Evolutionary conservation across 2,329 filamentous ascomycete genomes (phyloP).

Genomic region (Ilyonectria sp.): DNA sequence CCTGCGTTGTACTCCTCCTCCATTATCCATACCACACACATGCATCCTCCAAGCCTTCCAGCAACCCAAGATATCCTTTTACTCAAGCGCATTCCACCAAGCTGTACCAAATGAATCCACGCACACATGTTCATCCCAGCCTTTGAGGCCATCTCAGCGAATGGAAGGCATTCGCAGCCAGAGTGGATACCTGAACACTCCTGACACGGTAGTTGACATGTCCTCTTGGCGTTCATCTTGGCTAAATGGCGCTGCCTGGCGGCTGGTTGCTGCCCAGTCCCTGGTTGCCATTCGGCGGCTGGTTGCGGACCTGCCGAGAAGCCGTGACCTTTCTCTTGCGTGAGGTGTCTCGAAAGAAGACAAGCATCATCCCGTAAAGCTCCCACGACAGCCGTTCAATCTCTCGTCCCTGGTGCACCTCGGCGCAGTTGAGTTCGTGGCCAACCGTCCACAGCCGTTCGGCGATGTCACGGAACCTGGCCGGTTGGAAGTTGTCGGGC

Average conservation of each 20-base stretch:
- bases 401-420: slow-evolving; percentile 1
- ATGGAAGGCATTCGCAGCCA: no score
- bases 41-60: not conserved
- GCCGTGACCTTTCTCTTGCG: no score
- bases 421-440: not conserved
- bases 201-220: no score
- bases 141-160: not conserved
- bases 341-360: no score
- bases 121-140: not conserved
- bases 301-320: no score
- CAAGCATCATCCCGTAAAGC: not conserved
- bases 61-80: not conserved
- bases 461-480: not conserved
- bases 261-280: no score
- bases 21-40: not conserved
- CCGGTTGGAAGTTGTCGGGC: not conserved
- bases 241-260: no score
- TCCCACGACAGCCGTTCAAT: slow-evolving; percentile 16
- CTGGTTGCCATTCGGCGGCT: no score
- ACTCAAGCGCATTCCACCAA: not conserved
- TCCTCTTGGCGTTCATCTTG: no score
- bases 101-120: not conserved
- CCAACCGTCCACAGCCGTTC: slow-evolving; percentile 15
- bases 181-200: no score
- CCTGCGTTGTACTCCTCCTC: not conserved